These are phyloP conservation scores for Echium plantagineum DNA, from an alignment of 257 asterid species.

Conservation along the genomic window DNA sequence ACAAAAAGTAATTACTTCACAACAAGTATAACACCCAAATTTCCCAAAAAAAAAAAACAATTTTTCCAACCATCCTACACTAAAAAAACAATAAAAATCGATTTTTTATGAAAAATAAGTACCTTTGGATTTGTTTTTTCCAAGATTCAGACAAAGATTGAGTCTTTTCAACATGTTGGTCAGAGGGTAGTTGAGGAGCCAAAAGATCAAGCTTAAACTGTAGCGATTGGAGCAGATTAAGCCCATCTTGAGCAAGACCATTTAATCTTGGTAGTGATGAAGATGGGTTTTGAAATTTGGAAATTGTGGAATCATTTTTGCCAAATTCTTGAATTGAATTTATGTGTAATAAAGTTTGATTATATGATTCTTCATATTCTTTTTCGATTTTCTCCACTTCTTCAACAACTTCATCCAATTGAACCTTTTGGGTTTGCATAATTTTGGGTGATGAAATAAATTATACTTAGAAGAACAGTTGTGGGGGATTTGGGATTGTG, in stretches of 20 bases:
- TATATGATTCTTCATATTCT: slow-evolving; percentile 40
- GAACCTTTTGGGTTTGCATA: not conserved
- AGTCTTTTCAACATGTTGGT: slow-evolving; percentile 55
- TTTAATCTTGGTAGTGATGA: slow-evolving; percentile 71
- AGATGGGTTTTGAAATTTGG: slow-evolving; percentile 16
- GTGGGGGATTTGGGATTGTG: too few relatives aligned
- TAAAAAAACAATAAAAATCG: not conserved
- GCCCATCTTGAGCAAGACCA: slow-evolving; percentile 82
- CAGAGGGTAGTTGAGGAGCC: slow-evolving; percentile 66
- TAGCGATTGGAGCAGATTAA: slow-evolving; percentile 51
- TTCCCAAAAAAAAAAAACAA: too few relatives aligned
- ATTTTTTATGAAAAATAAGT: not conserved
- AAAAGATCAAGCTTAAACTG: slow-evolving; percentile 84
- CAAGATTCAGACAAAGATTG: slow-evolving; percentile 57
- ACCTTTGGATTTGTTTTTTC: slow-evolving; percentile 70
- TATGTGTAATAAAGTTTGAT: slow-evolving; percentile 32
- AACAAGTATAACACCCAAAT: too few relatives aligned
- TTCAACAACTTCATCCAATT: slow-evolving; percentile 64
- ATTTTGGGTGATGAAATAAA: too few relatives aligned
- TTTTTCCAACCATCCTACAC: too few relatives aligned
- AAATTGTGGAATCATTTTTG: slow-evolving; percentile 25
- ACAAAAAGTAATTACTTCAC: too few relatives aligned
- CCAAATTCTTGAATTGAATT: slow-evolving; percentile 60
- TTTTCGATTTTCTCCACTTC: slow-evolving; percentile 59
- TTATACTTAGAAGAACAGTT: too few relatives aligned